A percentile compares a stretch with the other conserved stretches of the same genome.
Conservation (phyloP, 164 flowering plant species). For the Akebia trifoliata region DNA sequence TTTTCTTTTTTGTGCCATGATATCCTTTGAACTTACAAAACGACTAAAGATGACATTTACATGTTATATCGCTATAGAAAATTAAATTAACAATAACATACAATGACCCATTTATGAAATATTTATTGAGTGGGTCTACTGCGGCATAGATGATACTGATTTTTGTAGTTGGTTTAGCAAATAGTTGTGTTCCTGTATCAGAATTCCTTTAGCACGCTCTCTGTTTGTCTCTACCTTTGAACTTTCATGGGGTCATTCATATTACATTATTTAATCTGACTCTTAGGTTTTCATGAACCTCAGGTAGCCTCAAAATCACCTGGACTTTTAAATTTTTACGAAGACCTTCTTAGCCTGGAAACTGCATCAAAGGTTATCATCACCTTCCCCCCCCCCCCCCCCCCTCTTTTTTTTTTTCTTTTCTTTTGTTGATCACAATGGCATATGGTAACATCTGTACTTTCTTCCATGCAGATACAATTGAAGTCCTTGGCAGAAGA, state of each 20-base stretch:
- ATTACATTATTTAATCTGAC: neutral
- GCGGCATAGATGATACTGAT: neutral
- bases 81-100: no score
- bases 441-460: conserved; percentile 2
- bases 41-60: no score
- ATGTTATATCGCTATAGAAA: no score
- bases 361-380: conserved; percentile 64
- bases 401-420: neutral
- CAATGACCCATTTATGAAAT: neutral
- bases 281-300: conserved; percentile 4
- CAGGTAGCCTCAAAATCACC: conserved; percentile 69
- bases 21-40: neutral
- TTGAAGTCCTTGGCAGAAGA: conserved; percentile 97
- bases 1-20: neutral
- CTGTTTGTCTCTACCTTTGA: neutral
- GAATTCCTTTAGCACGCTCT: neutral
- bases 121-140: neutral
- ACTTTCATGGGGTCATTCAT: neutral
- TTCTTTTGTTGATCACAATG: conserved; percentile 3
- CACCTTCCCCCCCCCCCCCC: no score
- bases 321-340: conserved; percentile 62
- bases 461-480: conserved; percentile 68
- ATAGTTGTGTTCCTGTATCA: neutral
- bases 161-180: neutral
- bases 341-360: conserved; percentile 65